Base-by-base conservation (phyloP, 164 flowering plant species). In the Annona squamosa region DNA sequence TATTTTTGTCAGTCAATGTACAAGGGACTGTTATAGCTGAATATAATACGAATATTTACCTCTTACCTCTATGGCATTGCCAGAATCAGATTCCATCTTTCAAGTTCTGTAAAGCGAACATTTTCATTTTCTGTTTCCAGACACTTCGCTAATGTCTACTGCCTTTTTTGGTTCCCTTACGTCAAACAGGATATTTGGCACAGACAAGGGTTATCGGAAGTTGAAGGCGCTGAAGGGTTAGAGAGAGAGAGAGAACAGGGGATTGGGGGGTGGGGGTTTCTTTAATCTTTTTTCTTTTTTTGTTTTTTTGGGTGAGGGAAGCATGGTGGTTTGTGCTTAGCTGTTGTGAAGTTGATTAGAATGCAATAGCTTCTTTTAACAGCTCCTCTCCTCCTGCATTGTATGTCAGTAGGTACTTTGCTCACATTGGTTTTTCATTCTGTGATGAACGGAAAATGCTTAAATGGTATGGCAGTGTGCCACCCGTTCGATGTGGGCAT, bases 191-290 rank as follows among this genome's bases (percentile, higher is more conserved):
- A 76, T 96, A 79, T 96, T 96, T 72, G 99, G 99, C 17, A 95
- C 99, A 0, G 99, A 96, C 65, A 83, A 76, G 64, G 99, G 99
- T 63, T 96, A 90, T 81, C 82, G 97, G 78, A 96, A 84, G 79
- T 78, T 93, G 90, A 88, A 93, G 83, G 91, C 83, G 3, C 74
- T 93, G 81, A 89, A 89, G 85, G 74, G 70, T 17, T 77, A 10
- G n/a, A 90, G 37, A 26, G 37, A 26, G 37, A 26, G 37, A 26
- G 37, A 26, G 37, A 26, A 1, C 37, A 26, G 37, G 37, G 37
- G 37, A 26, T 26, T 26, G 37, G 37, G 37, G 37, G 37, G 37
- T 26, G 37, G 37, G 37, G 37, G 37, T 26, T 26, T 26, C 37
- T 26, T 26, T 26, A 26, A 1, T 26, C 37, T 26, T 26, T 26